phyloP scores from a whole-genome alignment of 2,329 filamentous ascomycete species.

The Ophiostoma pallidulum region DNA sequence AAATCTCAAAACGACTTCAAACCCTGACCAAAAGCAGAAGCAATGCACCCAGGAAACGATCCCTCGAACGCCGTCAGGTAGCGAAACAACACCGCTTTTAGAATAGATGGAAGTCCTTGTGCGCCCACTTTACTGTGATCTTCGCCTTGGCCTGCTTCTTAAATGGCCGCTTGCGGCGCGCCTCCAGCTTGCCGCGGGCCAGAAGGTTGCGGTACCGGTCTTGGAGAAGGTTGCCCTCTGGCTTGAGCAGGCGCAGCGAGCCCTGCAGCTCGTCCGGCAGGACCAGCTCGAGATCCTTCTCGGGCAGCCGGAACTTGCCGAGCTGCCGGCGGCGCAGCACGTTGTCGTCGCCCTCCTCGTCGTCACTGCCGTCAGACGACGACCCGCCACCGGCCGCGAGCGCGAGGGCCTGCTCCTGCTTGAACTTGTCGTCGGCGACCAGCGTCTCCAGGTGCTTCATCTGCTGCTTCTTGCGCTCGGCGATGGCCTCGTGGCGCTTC shows the following conservation, averaged over 20 bases:
- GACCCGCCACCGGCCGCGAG: conserved; percentile 38
- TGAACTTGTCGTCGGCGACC: conserved; percentile 53
- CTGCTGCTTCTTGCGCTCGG: conserved; percentile 65
- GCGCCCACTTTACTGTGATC: conserved; percentile 89
- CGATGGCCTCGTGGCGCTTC: conserved; percentile 64
- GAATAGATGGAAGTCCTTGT: conserved; percentile 77
- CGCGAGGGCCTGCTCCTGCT: conserved; percentile 43
- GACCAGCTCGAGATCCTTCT: conserved; percentile 72
- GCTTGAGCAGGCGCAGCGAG: conserved; percentile 71
- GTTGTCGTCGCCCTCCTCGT: conserved; percentile 50
- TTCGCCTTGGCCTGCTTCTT: conserved; percentile 73
- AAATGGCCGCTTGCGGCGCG: conserved; percentile 67
- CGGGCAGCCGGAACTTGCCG: conserved; percentile 63
- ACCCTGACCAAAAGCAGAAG: too few species aligned
- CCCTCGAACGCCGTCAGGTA: too few species aligned
- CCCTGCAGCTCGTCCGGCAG: conserved; percentile 77
- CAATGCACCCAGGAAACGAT: too few species aligned
- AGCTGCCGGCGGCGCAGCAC: conserved; percentile 62
- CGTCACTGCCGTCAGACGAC: conserved; percentile 35
- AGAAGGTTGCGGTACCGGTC: conserved; percentile 86
- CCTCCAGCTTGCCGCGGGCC: conserved; percentile 81
- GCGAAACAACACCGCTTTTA: conserved; percentile 6
- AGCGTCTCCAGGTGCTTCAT: conserved; percentile 62
- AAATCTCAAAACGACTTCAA: too few species aligned
- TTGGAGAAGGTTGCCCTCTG: conserved; percentile 89